Evolutionary conservation across 176 grass and related monocot species (phyloP), one percentile per base, ranked within the genome.

Genomic region (Dactylis glomerata): DNA sequence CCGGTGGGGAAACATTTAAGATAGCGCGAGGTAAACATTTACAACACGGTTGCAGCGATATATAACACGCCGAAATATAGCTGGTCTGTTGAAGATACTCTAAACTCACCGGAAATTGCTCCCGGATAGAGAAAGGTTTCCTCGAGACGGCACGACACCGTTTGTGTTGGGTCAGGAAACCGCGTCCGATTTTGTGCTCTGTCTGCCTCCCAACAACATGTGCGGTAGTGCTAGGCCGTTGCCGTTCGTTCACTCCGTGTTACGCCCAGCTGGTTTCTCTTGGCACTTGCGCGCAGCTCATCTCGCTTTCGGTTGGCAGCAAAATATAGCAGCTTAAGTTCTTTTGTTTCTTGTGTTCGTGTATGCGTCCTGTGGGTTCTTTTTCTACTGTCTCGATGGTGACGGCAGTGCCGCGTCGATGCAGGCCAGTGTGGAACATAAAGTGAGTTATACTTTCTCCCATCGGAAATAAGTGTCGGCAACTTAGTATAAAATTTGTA

Each of bases 251-350:
- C 44, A 24, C 12, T 55, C 19, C 11, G 10, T 69, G 65, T 68
- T 68, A 22, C 23, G 30, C 61, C 84, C 76, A 73, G 84, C 76
- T 80, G 76, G 84, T 80, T 63, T 30, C 15, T 72, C 66, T 66
- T 76, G 73, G 58, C 82, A 20, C 28, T 12, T 12, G 28, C 24
- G 50, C 54, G n/a, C 17, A 47, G 51, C 54, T 32, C 56, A 51
- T 8, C 30, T 44, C n/a, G 74, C 8, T 55, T 66, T 68, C 17
- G 20, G 44, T 68, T 68, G 12, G 62, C 33, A 51, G 17, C 27
- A 34, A 32, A 10, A 34, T 15, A 37, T 13, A 75, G 34, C 8
- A 11, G 17, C 32, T 2, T 36, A 1, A 22, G 8, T 32, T 31
- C 14, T 69, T 28, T 36, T 30, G 56, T 42, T 79, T 30, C 17